These are phyloP conservation scores for Musa itinerans DNA, from an alignment of 176 grass and related monocot genomes.

Conservation along the genomic window DNA sequence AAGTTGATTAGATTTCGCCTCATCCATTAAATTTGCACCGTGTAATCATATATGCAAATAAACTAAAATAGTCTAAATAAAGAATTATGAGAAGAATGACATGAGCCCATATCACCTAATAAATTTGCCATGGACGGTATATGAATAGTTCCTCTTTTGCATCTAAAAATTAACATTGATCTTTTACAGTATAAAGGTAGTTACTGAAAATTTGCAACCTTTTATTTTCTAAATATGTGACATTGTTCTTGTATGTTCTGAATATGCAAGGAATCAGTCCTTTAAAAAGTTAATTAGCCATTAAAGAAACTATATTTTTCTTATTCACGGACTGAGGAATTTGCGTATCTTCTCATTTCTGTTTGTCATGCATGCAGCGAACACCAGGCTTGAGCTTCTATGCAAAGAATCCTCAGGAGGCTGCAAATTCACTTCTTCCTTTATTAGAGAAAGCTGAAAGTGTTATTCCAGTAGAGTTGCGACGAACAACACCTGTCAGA, in stretches of 20 bases:
- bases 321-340: neutral
- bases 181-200: no score
- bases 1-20: neutral
- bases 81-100: neutral
- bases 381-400: slow-evolving; percentile 73
- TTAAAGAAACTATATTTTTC: neutral
- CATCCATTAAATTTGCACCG: neutral
- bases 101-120: neutral
- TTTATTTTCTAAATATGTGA: no score
- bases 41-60: neutral
- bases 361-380: slow-evolving; percentile 34
- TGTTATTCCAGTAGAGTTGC: slow-evolving; percentile 58
- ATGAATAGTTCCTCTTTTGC: no score
- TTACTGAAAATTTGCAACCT: no score
- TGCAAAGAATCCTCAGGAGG: slow-evolving; percentile 71
- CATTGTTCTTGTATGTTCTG: no score
- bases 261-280: neutral
- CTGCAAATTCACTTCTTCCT: slow-evolving; percentile 76
- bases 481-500: slow-evolving; percentile 66
- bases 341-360: neutral
- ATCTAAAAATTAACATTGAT: no score
- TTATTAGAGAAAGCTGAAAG: slow-evolving; percentile 75
- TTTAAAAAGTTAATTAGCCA: neutral
- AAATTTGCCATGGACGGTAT: no score
- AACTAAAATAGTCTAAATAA: neutral